These are phyloP conservation scores for Geranium rotundifolium DNA, from an alignment of 345 rosid genomes.

Conservation along the genomic window DNA sequence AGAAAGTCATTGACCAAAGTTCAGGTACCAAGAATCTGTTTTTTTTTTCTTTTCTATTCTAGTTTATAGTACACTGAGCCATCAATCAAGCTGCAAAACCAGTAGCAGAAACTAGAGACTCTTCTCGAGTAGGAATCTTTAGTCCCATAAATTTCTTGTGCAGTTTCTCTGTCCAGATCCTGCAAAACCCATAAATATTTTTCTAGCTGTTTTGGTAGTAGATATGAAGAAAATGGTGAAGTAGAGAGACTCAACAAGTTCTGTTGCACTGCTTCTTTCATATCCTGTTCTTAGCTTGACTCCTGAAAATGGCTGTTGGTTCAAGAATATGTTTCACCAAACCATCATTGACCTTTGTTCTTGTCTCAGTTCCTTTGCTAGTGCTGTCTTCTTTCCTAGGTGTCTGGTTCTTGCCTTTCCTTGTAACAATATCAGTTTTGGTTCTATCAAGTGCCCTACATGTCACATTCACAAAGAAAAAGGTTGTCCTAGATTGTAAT, in stretches of 20 bases:
- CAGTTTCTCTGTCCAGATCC: not conserved
- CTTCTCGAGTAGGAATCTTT: not conserved
- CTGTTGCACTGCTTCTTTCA: not conserved
- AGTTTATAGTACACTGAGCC: not conserved
- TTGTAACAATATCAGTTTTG: constrained; percentile 29
- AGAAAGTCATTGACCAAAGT: not conserved
- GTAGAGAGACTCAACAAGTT: not conserved
- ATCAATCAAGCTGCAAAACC: no score
- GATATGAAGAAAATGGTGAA: no score
- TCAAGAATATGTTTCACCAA: constrained; percentile 14
- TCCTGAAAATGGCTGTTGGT: constrained; percentile 21
- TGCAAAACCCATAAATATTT: not conserved
- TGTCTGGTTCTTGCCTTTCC: constrained; percentile 14
- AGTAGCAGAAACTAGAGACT: not conserved
- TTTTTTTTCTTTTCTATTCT: not conserved
- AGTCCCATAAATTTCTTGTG: no score
- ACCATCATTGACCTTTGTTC: constrained; percentile 15
- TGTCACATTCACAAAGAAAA: constrained; percentile 16
- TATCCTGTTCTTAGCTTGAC: constrained; percentile 4
- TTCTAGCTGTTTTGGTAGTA: not conserved
- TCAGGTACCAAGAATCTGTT: not conserved
- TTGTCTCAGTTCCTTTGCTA: constrained; percentile 18
- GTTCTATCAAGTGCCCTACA: constrained; percentile 25
- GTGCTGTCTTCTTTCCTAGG: constrained; percentile 16
- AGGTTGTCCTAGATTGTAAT: constrained; percentile 3